Base-by-base conservation (phyloP, 2,329 filamentous ascomycete species). In the Pseudocercospora pini-densiflorae region DNA sequence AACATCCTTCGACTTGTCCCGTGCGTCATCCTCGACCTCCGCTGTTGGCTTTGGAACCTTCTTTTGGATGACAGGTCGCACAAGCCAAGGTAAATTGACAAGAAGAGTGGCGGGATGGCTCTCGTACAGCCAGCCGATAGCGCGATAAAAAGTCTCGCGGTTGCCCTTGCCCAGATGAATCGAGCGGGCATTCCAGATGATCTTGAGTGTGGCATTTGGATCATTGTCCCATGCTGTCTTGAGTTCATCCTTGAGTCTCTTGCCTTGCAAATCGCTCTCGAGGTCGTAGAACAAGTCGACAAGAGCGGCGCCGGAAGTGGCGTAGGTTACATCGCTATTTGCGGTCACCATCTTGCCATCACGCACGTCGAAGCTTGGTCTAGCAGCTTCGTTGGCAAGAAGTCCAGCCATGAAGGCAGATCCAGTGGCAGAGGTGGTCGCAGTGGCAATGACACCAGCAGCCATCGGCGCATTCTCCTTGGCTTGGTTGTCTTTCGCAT, bases 181-280 rank as follows among this genome's bases (percentile, higher is more conserved):
- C n/a, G 85, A 87, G 9, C 87, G 82, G 0, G 82, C 77, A 66
- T 88, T 87, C 80, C 87, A 89, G 69, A 89, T 85, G 70, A 89
- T 81, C 72, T 87, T 87, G 31, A 89, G 79, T 0, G 86, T 87
- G 12, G 79, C 73, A 2, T 82, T 71, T 0, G 83, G 68, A 65
- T 88, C 83, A 1, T 77, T 73, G 1, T 74, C 70, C 87, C 87
- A 89, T 0, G 86, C 82, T 2, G 75, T 66, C 2, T 82, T 73
- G 31, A 89, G 81, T 1, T 84, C 72, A 12, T 79, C 71, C 5
- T 75, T 70, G 1, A 88, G 73, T 1, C 78, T 71, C 0, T 75
- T 72, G 0, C 77, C 77, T 0, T 78, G 75, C 12, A 82, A 69
- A 14, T 76, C 74, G 0, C 82, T 79, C 61, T 83, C 81, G 0